Conservation (phyloP, 352 stramenopile genomes). For the Phytophthora fragariaefolia region DNA sequence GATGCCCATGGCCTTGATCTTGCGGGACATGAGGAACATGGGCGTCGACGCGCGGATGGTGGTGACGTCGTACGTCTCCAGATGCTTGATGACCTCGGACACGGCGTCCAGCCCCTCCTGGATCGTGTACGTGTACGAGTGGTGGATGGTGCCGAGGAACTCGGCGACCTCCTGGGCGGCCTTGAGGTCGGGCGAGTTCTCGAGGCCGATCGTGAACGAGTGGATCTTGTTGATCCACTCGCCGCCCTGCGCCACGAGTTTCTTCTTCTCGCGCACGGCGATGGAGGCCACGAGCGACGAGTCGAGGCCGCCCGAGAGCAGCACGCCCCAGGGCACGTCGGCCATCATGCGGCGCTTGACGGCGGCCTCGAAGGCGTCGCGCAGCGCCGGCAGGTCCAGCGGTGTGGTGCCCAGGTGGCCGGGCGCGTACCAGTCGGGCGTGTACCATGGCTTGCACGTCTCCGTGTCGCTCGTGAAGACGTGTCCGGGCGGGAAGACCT, state of each 20-base stretch:
- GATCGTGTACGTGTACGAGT: conserved; percentile 99
- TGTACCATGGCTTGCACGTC: conserved; percentile 96
- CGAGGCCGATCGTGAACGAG: conserved; percentile 98
- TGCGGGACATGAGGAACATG: conserved; percentile 99
- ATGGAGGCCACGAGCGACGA: conserved; percentile 98
- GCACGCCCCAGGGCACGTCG: conserved; percentile 98
- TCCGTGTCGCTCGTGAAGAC: conserved; percentile 88
- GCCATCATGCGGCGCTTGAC: conserved; percentile 99
- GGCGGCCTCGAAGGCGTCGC: conserved; percentile 93
- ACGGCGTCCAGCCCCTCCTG: conserved; percentile 98
- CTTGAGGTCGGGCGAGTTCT: conserved; percentile 96
- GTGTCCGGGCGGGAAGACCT: conserved; percentile 93
- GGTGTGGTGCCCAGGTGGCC: conserved; percentile 66
- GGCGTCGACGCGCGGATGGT: conserved; percentile 98
- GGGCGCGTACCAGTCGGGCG: conserved; percentile 92
- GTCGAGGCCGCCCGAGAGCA: conserved; percentile 98
- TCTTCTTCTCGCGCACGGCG: conserved; percentile 93
- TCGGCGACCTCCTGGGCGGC: conserved; percentile 97
- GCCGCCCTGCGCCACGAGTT: conserved; percentile 75
- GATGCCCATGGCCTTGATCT: conserved; percentile 99
- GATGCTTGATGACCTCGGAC: conserved; percentile 96
- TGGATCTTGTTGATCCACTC: conserved; percentile 95
- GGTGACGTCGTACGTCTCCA: conserved; percentile 99
- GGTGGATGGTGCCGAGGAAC: conserved; percentile 98
- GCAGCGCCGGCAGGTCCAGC: conserved; percentile 80